A percentile compares a stretch with the other conserved stretches of the same genome.
These are phyloP conservation scores for Plasmodium berghei DNA, from an alignment of 169 alveolate genomes.

Conservation along the genomic window DNA sequence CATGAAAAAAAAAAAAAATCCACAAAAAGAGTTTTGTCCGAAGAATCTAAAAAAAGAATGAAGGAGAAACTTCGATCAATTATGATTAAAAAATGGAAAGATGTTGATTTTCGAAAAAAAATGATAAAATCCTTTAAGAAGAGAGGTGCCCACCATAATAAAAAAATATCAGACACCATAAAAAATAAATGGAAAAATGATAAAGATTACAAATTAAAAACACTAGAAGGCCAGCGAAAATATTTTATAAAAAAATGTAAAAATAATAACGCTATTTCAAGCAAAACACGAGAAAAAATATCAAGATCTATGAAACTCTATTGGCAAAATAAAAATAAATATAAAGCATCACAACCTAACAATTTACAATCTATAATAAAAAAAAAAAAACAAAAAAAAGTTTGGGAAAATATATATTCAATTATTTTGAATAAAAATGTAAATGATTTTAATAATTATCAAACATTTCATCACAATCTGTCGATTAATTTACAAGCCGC, in stretches of 20 bases:
- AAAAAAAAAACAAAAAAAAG: conserved; percentile 74
- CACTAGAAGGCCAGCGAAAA: conserved; percentile 72
- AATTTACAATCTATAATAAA: conserved; percentile 28
- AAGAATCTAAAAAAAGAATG: conserved; percentile 58
- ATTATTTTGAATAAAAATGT: conserved; percentile 66
- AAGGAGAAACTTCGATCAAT: conserved; percentile 32
- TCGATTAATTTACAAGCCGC: conserved; percentile 63
- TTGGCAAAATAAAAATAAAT: conserved; percentile 63
- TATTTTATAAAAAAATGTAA: conserved; percentile 40
- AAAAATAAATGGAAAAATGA: conserved; percentile 74
- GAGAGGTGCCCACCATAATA: conserved; percentile 52
- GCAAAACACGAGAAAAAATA: conserved; percentile 46
- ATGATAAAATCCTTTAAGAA: conserved; percentile 60
- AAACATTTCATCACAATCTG: conserved; percentile 49
- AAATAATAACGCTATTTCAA: conserved; percentile 14
- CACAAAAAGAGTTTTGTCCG: conserved; percentile 35
- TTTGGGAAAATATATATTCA: conserved; percentile 76
- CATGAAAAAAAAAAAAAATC: background rate
- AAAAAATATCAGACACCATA: conserved; percentile 66
- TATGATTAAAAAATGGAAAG: conserved; percentile 64
- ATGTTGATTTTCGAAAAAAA: conserved; percentile 65
- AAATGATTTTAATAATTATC: conserved; percentile 34
- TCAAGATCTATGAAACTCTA: conserved; percentile 73
- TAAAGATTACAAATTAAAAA: conserved; percentile 52
- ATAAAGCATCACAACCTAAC: background rate